These are phyloP conservation scores for Mycena sanguinolenta DNA, from an alignment of 768 basidiomycete species.

Conservation along the genomic window DNA sequence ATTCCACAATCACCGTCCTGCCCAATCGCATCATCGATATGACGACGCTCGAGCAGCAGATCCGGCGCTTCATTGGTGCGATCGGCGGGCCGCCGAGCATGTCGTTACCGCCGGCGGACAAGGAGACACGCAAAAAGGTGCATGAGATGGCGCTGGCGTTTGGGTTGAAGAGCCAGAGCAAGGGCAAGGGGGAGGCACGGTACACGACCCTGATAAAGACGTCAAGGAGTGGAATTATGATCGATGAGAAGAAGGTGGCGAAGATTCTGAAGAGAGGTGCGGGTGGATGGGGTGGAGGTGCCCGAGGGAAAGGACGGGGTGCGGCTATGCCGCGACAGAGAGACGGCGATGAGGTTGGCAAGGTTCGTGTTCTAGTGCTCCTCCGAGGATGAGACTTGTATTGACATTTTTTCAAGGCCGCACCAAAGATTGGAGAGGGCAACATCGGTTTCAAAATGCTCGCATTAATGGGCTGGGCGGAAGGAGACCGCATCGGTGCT, in stretches of 20 bases:
- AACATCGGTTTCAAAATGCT: conserved; percentile 93
- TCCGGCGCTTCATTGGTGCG: conserved; percentile 77
- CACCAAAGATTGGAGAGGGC: conserved; percentile 81
- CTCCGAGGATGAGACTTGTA: background rate
- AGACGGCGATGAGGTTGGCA: conserved; percentile 92
- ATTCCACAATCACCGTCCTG: conserved; percentile 56
- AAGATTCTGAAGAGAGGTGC: conserved; percentile 55
- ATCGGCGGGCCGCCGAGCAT: conserved; percentile 65
- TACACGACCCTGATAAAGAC: conserved; percentile 87
- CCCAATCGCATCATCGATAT: conserved; percentile 74
- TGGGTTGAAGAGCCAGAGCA: conserved; percentile 81
- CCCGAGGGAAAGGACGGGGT: conserved; percentile 36
- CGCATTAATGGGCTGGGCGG: conserved; percentile 91
- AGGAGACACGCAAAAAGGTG: conserved; percentile 75
- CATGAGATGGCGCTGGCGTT: conserved; percentile 89
- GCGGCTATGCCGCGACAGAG: conserved; percentile 62
- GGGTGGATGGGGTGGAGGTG: conserved; percentile 46
- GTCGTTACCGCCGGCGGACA: conserved; percentile 84
- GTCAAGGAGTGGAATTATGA: conserved; percentile 62
- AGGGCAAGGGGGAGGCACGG: conserved; percentile 74
- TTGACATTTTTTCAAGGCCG: conserved; percentile 59
- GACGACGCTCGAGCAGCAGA: conserved; percentile 75
- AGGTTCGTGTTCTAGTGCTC: conserved; percentile 54
- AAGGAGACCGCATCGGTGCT: conserved; percentile 82
- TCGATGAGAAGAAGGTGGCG: conserved; percentile 74